A percentile compares a stretch with the other conserved stretches of the same genome.
Conservation (phyloP, 176 grass and related monocot genomes). For the Pontederia paniculata region DNA sequence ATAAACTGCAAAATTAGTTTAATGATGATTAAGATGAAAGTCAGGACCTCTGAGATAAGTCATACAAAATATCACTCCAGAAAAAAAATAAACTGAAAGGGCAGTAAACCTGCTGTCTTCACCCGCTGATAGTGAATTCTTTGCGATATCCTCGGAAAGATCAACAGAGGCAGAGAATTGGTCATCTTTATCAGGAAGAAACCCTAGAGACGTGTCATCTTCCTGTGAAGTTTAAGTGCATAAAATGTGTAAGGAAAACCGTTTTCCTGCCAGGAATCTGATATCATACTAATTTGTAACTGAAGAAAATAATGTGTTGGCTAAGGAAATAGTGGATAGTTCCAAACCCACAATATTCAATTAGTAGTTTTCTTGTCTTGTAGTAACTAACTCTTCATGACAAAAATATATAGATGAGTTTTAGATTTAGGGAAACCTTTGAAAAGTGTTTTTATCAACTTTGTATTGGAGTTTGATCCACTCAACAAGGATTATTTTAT, state of each 20-base stretch:
- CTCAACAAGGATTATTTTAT: no score
- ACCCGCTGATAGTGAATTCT: conserved; percentile 3
- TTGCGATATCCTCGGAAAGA: neutral
- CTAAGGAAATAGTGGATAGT: no score
- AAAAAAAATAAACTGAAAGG: neutral
- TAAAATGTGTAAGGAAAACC: neutral
- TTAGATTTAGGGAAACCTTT: no score
- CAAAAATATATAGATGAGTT: no score
- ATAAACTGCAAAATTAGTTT: neutral
- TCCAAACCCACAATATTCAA: no score
- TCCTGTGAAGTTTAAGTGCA: neutral
- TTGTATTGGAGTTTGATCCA: no score
- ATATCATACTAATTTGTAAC: neutral
- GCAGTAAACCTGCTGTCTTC: neutral
- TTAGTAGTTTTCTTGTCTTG: no score
- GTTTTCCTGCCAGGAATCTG: neutral
- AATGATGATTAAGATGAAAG: no score
- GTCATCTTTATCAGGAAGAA: conserved; percentile 1
- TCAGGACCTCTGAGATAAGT: neutral
- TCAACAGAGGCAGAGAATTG: neutral
- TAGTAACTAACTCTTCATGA: no score
- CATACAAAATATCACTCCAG: neutral
- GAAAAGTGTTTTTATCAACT: no score
- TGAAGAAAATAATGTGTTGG: no score
- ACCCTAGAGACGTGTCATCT: neutral